Percentiles rank a stretch among this genome's conserved stretches.
phyloP scores from a whole-genome alignment of 257 asterid genomes.

The Catharanthus roseus region DNA sequence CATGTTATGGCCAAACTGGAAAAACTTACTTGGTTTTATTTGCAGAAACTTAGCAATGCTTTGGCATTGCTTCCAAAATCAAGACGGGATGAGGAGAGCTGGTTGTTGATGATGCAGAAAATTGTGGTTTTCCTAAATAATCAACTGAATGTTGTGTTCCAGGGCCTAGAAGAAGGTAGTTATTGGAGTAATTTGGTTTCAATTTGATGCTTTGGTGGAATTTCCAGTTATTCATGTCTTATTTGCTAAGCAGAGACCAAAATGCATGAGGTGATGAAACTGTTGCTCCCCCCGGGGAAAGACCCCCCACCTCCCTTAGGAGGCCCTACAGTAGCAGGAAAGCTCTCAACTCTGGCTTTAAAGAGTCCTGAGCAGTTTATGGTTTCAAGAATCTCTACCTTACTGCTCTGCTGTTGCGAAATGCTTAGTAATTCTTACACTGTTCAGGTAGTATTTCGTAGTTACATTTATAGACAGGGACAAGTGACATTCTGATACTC shows the following conservation, averaged over 20 bases:
- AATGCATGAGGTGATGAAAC: conserved; percentile 46
- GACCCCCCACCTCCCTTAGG: conserved; percentile 71
- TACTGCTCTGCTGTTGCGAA: conserved; percentile 63
- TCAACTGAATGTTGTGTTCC: conserved; percentile 67
- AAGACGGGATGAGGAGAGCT: conserved; percentile 76
- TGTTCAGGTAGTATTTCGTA: conserved; percentile 51
- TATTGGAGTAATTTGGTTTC: conserved; percentile 11
- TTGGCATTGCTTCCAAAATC: conserved; percentile 82
- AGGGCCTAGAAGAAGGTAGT: conserved; percentile 89
- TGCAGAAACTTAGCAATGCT: conserved; percentile 71
- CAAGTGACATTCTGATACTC: neutral
- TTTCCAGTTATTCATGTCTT: conserved; percentile 18
- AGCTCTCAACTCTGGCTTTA: conserved; percentile 35
- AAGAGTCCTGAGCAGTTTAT: conserved; percentile 68
- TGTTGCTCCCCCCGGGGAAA: conserved; percentile 68
- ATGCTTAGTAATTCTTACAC: conserved; percentile 73
- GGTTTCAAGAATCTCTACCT: conserved; percentile 59
- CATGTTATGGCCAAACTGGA: conserved; percentile 22
- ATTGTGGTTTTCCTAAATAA: conserved; percentile 52
- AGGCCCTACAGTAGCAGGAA: conserved; percentile 41
- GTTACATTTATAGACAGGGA: conserved; percentile 1
- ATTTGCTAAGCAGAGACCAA: conserved; percentile 41
- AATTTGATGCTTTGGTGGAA: conserved; percentile 21
- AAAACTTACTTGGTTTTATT: conserved; percentile 24
- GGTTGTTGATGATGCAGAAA: conserved; percentile 72